Conservation (phyloP, 1,284 basidiomycete species). For the Rhodotorula sp. region DNA sequence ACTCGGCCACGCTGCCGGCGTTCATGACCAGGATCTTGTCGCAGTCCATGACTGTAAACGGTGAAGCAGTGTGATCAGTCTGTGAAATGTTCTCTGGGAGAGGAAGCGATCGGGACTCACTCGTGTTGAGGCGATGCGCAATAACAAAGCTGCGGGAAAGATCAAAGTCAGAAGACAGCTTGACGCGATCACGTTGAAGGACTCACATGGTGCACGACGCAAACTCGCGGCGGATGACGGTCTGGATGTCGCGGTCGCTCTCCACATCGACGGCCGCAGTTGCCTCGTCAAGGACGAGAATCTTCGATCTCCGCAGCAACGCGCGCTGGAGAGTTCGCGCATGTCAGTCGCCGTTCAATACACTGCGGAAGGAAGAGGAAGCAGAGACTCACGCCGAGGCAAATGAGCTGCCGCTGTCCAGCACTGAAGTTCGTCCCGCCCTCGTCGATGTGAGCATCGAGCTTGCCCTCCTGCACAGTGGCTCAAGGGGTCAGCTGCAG, state of each 20-base stretch:
- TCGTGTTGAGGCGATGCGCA: conserved; percentile 39
- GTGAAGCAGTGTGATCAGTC: background rate
- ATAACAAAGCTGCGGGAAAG: conserved; percentile 21
- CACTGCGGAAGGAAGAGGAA: background rate
- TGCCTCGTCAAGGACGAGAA: conserved; percentile 76
- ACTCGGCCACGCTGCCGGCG: conserved; percentile 42
- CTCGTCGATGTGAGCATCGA: conserved; percentile 42
- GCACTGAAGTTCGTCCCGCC: conserved; percentile 64
- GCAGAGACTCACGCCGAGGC: conserved; percentile 38
- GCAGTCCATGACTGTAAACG: conserved; percentile 36
- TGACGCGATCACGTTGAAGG: background rate
- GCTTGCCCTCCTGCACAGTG: conserved; percentile 30
- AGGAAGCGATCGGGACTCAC: background rate
- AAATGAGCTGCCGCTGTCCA: conserved; percentile 65
- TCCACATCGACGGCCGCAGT: conserved; percentile 49
- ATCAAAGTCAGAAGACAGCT: background rate
- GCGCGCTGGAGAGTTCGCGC: conserved; percentile 60
- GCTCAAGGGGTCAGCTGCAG: background rate
- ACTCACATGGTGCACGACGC: conserved; percentile 31
- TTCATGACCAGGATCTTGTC: conserved; percentile 54
- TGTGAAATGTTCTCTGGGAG: background rate
- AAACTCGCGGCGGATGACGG: conserved; percentile 37
- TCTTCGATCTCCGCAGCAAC: conserved; percentile 68
- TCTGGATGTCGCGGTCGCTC: conserved; percentile 45
- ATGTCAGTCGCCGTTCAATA: background rate